Base-by-base conservation (phyloP, 768 basidiomycete species). In the Fibroporia radiculosa region DNA sequence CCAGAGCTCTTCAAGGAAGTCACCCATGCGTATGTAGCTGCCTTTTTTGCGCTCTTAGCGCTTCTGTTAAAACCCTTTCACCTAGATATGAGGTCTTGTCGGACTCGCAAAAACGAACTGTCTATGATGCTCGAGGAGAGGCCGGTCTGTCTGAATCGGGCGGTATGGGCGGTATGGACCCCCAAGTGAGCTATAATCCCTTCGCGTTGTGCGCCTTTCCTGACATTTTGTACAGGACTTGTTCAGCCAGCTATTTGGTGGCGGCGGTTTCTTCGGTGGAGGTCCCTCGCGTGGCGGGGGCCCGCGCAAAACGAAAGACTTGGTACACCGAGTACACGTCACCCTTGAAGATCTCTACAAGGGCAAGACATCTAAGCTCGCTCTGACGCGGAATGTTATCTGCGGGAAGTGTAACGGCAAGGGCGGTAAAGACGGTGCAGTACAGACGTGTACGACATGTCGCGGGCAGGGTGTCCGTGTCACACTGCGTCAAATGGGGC, bases 271-370 rank as follows among this genome's bases (percentile, higher is more conserved):
- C 61, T 85, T 87, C 52, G 84, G 85, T 28, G 84, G 79, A 1
- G 64, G 65, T 37, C 73, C 77, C 6, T 62, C 63, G 37, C 73
- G 77, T 6, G 68, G 76, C 47, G 71, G 76, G 19, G 76, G 68
- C 11, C 82, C 86, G 16, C 87, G 92, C 59, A 93, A 89, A 66
- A 96, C 93, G 48, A 98, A 98, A 65, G 96, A 99, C 66, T 88
- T 99, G 53, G 87, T 98, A 4, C 96, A 99, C 67, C 87, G 93
- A 45, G 89, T 98, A 51, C 77, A 86, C 60, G 93, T 97, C 58
- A 80, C 91, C n/a, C 81, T 99, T 51, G 95, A 98, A 67, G 96
- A 99, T 63, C 79, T 99, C 3, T 98, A 97, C 80, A 93, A 89
- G 65, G 95, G 96, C 66, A 99, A 98, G 69, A 95, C 92, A 3